Evolutionary conservation across 768 basidiomycete genomes (phyloP).

Genomic region (Hirschioporus abietinus): DNA sequence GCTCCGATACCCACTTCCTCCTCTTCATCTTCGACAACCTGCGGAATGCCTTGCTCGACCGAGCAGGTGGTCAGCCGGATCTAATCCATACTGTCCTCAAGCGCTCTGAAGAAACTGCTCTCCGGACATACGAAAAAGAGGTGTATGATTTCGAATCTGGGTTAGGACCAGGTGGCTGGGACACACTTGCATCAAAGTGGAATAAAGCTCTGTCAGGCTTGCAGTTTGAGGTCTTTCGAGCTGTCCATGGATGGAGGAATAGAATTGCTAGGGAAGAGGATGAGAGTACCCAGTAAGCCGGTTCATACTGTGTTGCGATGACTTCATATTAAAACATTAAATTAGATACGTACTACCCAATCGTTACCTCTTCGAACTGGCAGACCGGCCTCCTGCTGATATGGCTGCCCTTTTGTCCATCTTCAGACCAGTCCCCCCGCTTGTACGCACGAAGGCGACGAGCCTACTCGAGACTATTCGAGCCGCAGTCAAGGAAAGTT

Average conservation of each 20-base stretch:
- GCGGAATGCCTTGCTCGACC: conserved; percentile 80
- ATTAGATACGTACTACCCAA: conserved; percentile 70
- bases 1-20: conserved; percentile 94
- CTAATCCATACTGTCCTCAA: conserved; percentile 61
- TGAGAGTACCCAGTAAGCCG: conserved; percentile 69
- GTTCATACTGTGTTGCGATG: not conserved
- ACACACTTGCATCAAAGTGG: conserved; percentile 74
- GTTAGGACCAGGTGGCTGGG: conserved; percentile 69
- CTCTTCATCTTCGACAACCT: conserved; percentile 90
- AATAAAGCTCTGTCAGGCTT: conserved; percentile 52
- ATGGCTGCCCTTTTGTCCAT: conserved; percentile 54
- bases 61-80: conserved; percentile 32
- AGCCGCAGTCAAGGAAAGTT: conserved; percentile 35
- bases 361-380: conserved; percentile 65
- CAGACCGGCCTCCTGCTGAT: conserved; percentile 66
- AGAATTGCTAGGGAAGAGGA: conserved; percentile 73
- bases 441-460: conserved; percentile 54
- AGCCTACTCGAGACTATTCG: conserved; percentile 64
- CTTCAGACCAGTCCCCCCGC: conserved; percentile 56
- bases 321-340: conserved; percentile 5
- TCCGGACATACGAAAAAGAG: conserved; percentile 66
- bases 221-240: conserved; percentile 60
- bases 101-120: conserved; percentile 71
- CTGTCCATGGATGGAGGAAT: conserved; percentile 83
- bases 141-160: conserved; percentile 63